Evolutionary conservation across 2,329 filamentous ascomycete genomes (phyloP).

Genomic region (Colletotrichum sp.): DNA sequence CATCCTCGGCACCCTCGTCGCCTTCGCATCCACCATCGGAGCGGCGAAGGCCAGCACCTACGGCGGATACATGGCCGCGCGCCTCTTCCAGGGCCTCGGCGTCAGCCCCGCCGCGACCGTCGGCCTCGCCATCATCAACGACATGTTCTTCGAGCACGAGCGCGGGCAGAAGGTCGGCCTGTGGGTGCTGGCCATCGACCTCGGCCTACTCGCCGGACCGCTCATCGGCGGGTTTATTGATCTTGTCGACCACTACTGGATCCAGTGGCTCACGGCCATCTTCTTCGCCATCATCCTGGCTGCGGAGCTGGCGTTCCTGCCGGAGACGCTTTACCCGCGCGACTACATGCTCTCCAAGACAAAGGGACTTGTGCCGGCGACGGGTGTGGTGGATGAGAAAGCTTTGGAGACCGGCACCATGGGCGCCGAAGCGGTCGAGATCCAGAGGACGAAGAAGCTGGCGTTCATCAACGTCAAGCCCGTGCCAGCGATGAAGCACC

Average conservation of each 20-base stretch:
- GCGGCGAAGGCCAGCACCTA: constrained; percentile 42
- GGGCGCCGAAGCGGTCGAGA: constrained; percentile 17
- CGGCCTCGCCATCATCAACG: constrained; percentile 58
- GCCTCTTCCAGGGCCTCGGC: constrained; percentile 64
- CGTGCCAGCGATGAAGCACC: constrained; percentile 56
- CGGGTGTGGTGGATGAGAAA: constrained; percentile 11
- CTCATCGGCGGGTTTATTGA: constrained; percentile 56
- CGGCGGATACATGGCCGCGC: constrained; percentile 59
- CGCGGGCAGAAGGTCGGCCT: constrained; percentile 59
- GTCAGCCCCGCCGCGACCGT: constrained; percentile 59
- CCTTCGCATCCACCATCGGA: constrained; percentile 36
- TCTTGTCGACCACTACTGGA: constrained; percentile 52
- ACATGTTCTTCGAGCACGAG: constrained; percentile 62
- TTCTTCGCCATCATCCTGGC: constrained; percentile 53
- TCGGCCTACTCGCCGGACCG: constrained; percentile 51
- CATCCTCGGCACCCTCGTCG: constrained; percentile 41
- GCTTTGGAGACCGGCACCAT: constrained; percentile 7
- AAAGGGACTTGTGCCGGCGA: neutral
- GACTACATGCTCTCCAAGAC: constrained; percentile 46
- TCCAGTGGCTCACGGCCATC: constrained; percentile 60
- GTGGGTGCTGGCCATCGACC: constrained; percentile 62
- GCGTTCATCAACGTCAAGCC: constrained; percentile 49
- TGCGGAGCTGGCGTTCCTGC: constrained; percentile 54
- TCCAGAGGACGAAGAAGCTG: constrained; percentile 46
- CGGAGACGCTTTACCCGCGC: constrained; percentile 62